Percentiles rank a stretch among this genome's conserved stretches.
Conservation (phyloP, 345 rosid species). For the Gossypium arboreum region DNA sequence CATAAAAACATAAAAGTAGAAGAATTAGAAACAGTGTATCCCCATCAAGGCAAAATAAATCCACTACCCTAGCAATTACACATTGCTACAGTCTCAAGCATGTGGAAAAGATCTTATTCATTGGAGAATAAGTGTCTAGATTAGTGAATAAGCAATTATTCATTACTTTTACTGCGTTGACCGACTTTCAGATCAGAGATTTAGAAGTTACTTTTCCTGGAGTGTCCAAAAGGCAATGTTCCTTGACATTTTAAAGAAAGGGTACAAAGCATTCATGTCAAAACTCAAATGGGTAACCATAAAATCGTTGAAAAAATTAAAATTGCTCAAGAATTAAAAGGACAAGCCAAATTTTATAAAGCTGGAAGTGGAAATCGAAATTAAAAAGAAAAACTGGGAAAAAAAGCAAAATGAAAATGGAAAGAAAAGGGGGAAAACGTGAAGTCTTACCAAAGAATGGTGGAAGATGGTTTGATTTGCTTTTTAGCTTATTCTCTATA, state of each 20-base stretch:
- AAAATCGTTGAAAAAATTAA: too few species aligned
- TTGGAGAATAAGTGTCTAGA: not conserved
- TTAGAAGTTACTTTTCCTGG: not conserved
- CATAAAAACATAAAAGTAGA: not conserved
- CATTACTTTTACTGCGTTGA: not conserved
- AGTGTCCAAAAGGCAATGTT: not conserved
- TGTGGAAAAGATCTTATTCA: not conserved
- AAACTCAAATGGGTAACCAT: not conserved
- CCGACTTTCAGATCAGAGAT: not conserved
- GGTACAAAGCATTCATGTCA: not conserved
- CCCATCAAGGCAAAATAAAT: not conserved
- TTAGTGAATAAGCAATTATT: not conserved
- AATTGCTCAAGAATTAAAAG: not conserved
- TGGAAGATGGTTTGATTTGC: constrained; percentile 1
- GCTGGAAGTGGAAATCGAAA: not conserved
- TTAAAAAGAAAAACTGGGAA: not conserved
- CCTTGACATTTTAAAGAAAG: not conserved
- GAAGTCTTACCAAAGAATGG: not conserved
- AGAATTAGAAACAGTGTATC: not conserved
- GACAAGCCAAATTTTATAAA: too few species aligned
- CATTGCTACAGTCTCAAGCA: not conserved
- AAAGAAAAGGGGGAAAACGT: not conserved
- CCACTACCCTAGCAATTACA: not conserved
- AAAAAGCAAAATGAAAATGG: not conserved
- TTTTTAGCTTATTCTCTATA: not conserved